Conservation (phyloP, 2,329 filamentous ascomycete genomes). For the Orbilia javanica region DNA sequence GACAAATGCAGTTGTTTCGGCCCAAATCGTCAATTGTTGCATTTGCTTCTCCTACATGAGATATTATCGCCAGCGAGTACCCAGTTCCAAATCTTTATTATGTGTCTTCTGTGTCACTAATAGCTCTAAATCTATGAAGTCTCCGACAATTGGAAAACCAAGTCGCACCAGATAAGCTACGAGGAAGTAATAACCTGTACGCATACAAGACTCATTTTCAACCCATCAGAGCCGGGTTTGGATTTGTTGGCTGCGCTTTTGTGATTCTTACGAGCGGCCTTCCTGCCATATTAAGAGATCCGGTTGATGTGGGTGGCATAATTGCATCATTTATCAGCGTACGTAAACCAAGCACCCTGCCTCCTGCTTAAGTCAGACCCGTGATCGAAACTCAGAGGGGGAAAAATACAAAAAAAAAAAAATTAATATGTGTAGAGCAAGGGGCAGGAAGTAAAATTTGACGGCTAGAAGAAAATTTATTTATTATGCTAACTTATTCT, state of each 20-base stretch:
- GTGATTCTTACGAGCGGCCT: not conserved
- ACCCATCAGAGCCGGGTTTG: conserved; percentile 61
- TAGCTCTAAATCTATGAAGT: not conserved
- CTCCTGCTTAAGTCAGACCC: too few relatives aligned
- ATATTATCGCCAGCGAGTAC: not conserved
- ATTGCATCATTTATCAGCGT: conserved; percentile 1
- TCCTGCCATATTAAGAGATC: not conserved
- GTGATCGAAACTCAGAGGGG: too few relatives aligned
- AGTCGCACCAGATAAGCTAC: not conserved
- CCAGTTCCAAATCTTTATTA: not conserved
- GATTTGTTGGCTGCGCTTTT: conserved; percentile 37
- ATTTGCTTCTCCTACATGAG: conserved; percentile 2
- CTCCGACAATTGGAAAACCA: not conserved
- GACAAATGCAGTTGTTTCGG: not conserved
- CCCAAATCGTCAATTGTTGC: not conserved
- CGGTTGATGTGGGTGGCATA: not conserved
- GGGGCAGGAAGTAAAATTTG: not conserved
- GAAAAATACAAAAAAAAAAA: too few relatives aligned
- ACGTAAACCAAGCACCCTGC: too few relatives aligned
- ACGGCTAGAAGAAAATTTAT: not conserved
- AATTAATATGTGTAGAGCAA: not conserved
- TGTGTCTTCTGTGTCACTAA: not conserved
- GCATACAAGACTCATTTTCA: conserved; percentile 62
- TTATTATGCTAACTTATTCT: not conserved
- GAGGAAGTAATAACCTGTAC: conserved; percentile 57